Conservation (phyloP, 257 asterid species). For the Ligustrum vulgare region DNA sequence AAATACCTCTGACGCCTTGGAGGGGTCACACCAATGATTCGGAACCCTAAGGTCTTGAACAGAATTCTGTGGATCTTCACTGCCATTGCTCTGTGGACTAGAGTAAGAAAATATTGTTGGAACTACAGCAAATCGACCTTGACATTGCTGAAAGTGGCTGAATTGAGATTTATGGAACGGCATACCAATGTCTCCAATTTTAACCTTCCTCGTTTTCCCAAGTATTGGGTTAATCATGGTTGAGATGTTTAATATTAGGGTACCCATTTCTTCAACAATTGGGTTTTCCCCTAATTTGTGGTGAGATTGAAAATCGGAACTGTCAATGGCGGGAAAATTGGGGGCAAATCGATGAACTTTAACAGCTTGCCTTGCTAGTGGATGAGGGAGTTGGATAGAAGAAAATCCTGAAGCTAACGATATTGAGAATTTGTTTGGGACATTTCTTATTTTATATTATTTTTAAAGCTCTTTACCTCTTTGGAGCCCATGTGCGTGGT, state of each 20-base stretch:
- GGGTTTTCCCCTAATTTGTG: not conserved
- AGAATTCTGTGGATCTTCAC: conserved; percentile 32
- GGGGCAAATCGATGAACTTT: not conserved
- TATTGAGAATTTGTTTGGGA: too few species aligned
- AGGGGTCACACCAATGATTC: conserved; percentile 64
- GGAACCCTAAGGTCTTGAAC: conserved; percentile 73
- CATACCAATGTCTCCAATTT: conserved; percentile 15
- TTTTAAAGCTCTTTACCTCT: too few species aligned
- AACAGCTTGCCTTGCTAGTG: not conserved
- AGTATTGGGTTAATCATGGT: conserved; percentile 14
- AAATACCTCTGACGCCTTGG: conserved; percentile 65
- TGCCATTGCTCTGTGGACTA: conserved; percentile 30
- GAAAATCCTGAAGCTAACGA: not conserved
- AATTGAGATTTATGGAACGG: conserved; percentile 6
- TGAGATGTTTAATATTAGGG: conserved; percentile 21
- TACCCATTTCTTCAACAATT: conserved; percentile 17
- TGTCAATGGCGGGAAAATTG: conserved; percentile 16
- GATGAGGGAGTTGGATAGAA: not conserved
- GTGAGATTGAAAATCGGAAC: not conserved
- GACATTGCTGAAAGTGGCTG: conserved; percentile 10
- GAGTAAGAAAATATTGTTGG: conserved; percentile 19
- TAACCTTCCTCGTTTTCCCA: not conserved
- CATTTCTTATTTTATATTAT: too few species aligned
- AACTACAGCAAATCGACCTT: conserved; percentile 17
- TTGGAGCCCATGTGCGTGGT: too few species aligned